phyloP scores from a whole-genome alignment of 495 filamentous ascomycete species.

The Cryomyces antarcticus region DNA sequence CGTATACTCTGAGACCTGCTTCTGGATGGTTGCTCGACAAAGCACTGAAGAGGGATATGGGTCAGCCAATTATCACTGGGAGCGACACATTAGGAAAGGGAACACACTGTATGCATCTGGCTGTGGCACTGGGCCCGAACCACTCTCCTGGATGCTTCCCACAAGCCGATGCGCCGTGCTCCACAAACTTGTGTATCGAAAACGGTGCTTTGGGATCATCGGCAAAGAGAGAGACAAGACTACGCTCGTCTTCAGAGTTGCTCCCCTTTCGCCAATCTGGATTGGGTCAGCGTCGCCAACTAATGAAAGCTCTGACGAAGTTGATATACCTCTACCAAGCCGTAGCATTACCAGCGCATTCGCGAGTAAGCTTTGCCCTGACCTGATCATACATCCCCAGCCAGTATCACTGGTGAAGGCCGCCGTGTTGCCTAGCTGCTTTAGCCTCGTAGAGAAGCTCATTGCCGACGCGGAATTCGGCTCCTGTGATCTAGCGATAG shows the following conservation, averaged over 20 bases:
- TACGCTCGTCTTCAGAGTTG: slow-evolving; percentile 39
- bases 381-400: slow-evolving; percentile 98
- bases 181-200: slow-evolving; percentile 88
- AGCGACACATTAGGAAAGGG: neutral
- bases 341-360: slow-evolving; percentile 54
- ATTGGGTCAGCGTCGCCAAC: slow-evolving; percentile 10
- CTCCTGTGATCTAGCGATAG: slow-evolving; percentile 62
- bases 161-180: slow-evolving; percentile 69
- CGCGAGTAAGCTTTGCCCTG: slow-evolving; percentile 80
- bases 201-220: slow-evolving; percentile 75
- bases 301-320: slow-evolving; percentile 4
- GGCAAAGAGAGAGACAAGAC: slow-evolving; percentile 66
- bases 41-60: slow-evolving; percentile 31
- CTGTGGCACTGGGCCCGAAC: slow-evolving; percentile 97
- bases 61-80: neutral
- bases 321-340: slow-evolving; percentile 55
- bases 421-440: slow-evolving; percentile 52
- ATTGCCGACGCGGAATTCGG: slow-evolving; percentile 47
- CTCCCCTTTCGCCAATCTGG: slow-evolving; percentile 61
- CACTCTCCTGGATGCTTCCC: slow-evolving; percentile 93
- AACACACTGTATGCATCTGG: slow-evolving; percentile 82
- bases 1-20: slow-evolving; percentile 55
- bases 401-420: slow-evolving; percentile 90
- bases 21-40: slow-evolving; percentile 39
- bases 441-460: slow-evolving; percentile 69